Conservation (phyloP, 1,284 basidiomycete species). For the Lentinus polychrous region DNA sequence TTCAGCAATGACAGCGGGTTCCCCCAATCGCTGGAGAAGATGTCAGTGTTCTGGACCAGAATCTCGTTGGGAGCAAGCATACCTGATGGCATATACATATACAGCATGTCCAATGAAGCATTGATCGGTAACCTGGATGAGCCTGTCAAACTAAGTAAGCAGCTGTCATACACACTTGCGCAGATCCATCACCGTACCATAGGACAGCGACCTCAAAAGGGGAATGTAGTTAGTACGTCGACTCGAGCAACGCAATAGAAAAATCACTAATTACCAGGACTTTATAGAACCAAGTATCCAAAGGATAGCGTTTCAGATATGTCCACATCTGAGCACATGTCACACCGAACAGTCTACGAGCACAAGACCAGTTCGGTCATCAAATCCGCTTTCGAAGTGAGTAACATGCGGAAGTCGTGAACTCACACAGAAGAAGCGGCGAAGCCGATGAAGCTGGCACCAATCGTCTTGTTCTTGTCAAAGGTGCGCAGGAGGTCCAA, state of each 20-base stretch:
- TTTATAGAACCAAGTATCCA: conserved; percentile 48
- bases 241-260: background rate
- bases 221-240: background rate
- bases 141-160: conserved; percentile 26
- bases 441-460: conserved; percentile 53
- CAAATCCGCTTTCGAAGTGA: background rate
- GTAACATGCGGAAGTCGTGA: background rate
- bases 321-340: conserved; percentile 45
- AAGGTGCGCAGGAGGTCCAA: conserved; percentile 18
- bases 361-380: background rate
- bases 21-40: conserved; percentile 38
- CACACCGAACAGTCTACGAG: conserved; percentile 38
- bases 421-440: conserved; percentile 37
- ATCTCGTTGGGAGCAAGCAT: conserved; percentile 14
- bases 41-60: background rate
- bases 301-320: conserved; percentile 50
- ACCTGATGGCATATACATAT: conserved; percentile 53
- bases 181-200: conserved; percentile 29
- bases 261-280: conserved; percentile 30
- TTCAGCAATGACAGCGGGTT: conserved; percentile 33
- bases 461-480: conserved; percentile 43
- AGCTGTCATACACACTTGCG: conserved; percentile 3
- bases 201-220: conserved; percentile 34
- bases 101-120: conserved; percentile 45
- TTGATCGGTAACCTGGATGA: conserved; percentile 46